A percentile compares a stretch with the other conserved stretches of the same genome.
Evolutionary conservation across 495 filamentous ascomycete species (phyloP).

Genomic region (Letharia lupina): DNA sequence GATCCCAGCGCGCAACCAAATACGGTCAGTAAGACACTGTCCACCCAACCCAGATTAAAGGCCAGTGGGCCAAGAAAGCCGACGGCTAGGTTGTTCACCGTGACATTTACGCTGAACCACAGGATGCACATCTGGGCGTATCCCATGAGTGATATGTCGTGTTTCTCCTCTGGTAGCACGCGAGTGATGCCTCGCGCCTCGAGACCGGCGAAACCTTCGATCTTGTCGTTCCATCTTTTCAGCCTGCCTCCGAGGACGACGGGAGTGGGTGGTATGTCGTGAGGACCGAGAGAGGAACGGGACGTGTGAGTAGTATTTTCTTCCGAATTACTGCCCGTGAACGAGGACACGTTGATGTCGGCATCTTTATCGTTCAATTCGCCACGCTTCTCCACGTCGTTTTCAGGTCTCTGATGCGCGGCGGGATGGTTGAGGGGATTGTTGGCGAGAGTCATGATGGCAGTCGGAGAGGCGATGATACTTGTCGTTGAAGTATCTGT

Average conservation of each 20-base stretch:
- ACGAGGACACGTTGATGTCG: background rate
- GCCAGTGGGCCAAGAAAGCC: conserved; percentile 60
- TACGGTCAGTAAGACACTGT: conserved; percentile 53
- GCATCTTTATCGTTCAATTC: conserved; percentile 7
- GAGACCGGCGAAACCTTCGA: conserved; percentile 42
- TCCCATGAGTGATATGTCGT: conserved; percentile 30
- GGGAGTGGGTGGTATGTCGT: conserved; percentile 25
- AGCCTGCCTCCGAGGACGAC: conserved; percentile 13
- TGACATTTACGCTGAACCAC: conserved; percentile 69
- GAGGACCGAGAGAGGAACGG: background rate
- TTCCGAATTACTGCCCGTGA: conserved; percentile 1
- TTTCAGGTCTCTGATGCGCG: conserved; percentile 9
- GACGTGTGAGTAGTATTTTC: background rate
- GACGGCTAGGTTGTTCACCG: conserved; percentile 64
- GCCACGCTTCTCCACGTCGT: conserved; percentile 15
- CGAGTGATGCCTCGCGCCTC: conserved; percentile 64
- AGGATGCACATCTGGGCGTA: conserved; percentile 55
- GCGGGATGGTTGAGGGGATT: background rate
- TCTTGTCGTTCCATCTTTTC: conserved; percentile 25
- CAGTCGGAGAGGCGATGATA: background rate
- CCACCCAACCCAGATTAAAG: conserved; percentile 55
- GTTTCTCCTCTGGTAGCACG: conserved; percentile 47
- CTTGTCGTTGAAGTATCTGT: background rate
- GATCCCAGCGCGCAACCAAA: conserved; percentile 53
- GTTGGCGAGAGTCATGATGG: background rate